phyloP scores from a whole-genome alignment of 257 asterid genomes.

The Solanum ossicruentum region DNA sequence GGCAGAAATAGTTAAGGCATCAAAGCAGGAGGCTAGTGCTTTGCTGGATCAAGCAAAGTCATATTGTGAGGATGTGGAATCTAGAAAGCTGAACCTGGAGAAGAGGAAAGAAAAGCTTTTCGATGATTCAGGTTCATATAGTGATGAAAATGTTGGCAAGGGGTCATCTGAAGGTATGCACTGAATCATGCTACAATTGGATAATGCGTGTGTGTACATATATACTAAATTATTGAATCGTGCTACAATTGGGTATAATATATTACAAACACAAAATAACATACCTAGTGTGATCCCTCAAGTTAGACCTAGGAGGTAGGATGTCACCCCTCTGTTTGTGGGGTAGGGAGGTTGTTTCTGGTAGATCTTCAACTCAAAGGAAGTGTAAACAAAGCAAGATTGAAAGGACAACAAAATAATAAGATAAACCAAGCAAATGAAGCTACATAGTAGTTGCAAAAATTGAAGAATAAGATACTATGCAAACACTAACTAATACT shows the following conservation, averaged over 20 bases:
- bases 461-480: background rate
- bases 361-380: background rate
- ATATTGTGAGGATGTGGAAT: conserved; percentile 32
- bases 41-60: conserved; percentile 53
- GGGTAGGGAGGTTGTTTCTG: background rate
- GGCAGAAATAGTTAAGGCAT: conserved; percentile 73
- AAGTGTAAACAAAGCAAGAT: background rate
- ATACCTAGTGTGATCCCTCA: background rate
- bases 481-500: background rate
- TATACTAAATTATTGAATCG: background rate
- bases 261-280: background rate
- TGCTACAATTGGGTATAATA: background rate
- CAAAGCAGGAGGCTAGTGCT: conserved; percentile 59
- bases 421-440: background rate
- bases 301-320: background rate
- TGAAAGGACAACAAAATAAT: background rate
- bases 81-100: conserved; percentile 23
- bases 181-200: background rate
- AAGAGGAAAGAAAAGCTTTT: conserved; percentile 16
- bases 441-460: background rate
- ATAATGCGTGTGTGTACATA: background rate
- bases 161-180: conserved; percentile 23
- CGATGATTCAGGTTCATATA: conserved; percentile 8
- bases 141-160: conserved; percentile 9
- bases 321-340: background rate